Evolutionary conservation across 306 rosid species (phyloP).

Genomic region (Pyrus pyrifolia): DNA sequence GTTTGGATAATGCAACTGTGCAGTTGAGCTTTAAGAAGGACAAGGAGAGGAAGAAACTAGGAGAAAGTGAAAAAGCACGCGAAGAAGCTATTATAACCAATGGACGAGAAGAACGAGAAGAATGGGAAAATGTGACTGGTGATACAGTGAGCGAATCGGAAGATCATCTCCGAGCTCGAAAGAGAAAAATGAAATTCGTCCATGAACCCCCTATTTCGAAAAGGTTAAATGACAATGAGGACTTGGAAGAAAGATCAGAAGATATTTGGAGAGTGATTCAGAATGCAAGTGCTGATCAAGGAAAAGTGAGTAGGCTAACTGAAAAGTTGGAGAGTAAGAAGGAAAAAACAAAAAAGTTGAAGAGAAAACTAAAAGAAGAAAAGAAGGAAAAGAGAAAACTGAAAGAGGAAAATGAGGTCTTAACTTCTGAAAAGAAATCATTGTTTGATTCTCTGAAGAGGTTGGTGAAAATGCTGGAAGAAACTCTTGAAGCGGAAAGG

Average conservation of each 20-base stretch:
- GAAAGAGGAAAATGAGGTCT: neutral
- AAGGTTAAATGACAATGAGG: neutral
- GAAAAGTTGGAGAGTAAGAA: neutral
- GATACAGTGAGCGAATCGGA: neutral
- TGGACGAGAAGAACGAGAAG: neutral
- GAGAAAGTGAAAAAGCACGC: neutral
- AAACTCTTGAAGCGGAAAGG: neutral
- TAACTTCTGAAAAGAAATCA: neutral
- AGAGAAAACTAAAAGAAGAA: neutral
- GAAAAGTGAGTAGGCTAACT: neutral
- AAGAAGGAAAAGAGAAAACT: slow-evolving; percentile 1
- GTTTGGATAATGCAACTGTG: neutral
- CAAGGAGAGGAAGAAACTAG: neutral
- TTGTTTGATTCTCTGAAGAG: neutral
- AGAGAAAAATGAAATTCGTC: neutral
- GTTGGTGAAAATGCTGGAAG: neutral
- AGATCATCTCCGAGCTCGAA: neutral
- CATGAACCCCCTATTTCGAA: neutral
- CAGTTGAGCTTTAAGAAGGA: neutral
- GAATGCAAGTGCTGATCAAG: neutral
- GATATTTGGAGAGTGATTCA: neutral
- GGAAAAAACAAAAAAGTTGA: neutral
- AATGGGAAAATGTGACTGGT: neutral
- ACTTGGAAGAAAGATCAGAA: neutral
- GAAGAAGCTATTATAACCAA: neutral